phyloP scores from a whole-genome alignment of 2,329 filamentous ascomycete genomes.

The Myriosclerotinia duriaeana region DNA sequence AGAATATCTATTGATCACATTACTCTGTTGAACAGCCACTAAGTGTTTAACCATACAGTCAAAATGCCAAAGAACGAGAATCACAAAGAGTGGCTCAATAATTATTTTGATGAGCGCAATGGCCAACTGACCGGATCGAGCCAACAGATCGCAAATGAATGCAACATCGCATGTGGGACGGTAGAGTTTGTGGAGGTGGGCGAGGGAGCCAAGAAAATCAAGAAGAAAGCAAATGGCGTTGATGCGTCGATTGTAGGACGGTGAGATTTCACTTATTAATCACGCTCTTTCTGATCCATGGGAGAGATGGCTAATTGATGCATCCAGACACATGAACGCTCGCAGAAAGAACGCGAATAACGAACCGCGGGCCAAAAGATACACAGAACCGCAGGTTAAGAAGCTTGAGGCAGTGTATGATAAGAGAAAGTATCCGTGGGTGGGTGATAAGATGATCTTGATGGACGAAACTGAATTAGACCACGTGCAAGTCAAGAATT shows the following conservation, averaged over 20 bases:
- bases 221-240: conserved; percentile 4
- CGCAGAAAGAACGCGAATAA: background rate
- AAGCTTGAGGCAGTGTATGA: background rate
- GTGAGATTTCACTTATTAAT: background rate
- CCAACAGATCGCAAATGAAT: background rate
- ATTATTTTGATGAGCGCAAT: background rate
- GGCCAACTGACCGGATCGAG: background rate
- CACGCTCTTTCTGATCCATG: too few relatives aligned
- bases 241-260: background rate
- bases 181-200: background rate
- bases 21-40: background rate
- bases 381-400: too few relatives aligned
- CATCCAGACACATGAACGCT: background rate
- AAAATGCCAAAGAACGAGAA: background rate
- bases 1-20: background rate
- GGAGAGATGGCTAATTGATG: background rate
- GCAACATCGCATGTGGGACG: background rate
- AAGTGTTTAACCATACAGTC: background rate
- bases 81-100: background rate
- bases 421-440: background rate
- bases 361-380: conserved; percentile 2
- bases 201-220: background rate
- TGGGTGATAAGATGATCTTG: conserved; percentile 12
- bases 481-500: background rate
- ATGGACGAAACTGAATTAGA: background rate